A percentile compares a stretch with the other conserved stretches of the same genome.
Conservation (phyloP, 345 rosid species). For the Jatropha curcas region DNA sequence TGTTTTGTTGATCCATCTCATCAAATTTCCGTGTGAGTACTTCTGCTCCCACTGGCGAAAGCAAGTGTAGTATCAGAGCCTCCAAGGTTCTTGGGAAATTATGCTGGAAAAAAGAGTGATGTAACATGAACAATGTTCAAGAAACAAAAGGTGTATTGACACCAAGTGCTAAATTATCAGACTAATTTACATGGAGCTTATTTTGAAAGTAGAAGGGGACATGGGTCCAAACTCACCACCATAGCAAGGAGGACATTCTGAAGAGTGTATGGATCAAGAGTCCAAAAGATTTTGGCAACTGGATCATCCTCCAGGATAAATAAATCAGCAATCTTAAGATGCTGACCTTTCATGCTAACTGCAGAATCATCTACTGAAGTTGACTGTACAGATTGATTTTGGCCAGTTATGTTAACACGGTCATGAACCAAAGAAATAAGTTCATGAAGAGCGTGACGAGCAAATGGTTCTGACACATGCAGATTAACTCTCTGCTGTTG, state of each 20-base stretch:
- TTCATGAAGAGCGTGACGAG: constrained; percentile 59
- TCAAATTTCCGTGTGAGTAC: constrained; percentile 80
- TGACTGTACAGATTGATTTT: constrained; percentile 33
- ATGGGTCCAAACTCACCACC: constrained; percentile 52
- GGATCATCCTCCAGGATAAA: constrained; percentile 64
- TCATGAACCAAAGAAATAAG: constrained; percentile 80
- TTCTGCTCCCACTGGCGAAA: constrained; percentile 82
- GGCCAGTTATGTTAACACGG: constrained; percentile 45
- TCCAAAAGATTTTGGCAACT: constrained; percentile 69
- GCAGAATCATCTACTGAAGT: constrained; percentile 37
- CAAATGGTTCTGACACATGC: constrained; percentile 48
- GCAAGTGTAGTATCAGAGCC: constrained; percentile 78
- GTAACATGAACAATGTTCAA: constrained; percentile 18
- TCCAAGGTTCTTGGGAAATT: constrained; percentile 89
- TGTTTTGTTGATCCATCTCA: constrained; percentile 58
- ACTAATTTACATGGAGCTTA: background rate
- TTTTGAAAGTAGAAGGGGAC: background rate
- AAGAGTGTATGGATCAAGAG: constrained; percentile 50
- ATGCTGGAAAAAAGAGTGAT: constrained; percentile 51
- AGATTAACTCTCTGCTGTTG: constrained; percentile 30
- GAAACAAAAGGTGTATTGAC: background rate
- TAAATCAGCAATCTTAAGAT: constrained; percentile 21
- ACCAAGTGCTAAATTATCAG: background rate
- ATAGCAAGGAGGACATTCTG: constrained; percentile 61
- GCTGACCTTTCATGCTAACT: constrained; percentile 26